Conservation (phyloP, 2,329 filamentous ascomycete genomes). For the Cercospora nicotianae region DNA sequence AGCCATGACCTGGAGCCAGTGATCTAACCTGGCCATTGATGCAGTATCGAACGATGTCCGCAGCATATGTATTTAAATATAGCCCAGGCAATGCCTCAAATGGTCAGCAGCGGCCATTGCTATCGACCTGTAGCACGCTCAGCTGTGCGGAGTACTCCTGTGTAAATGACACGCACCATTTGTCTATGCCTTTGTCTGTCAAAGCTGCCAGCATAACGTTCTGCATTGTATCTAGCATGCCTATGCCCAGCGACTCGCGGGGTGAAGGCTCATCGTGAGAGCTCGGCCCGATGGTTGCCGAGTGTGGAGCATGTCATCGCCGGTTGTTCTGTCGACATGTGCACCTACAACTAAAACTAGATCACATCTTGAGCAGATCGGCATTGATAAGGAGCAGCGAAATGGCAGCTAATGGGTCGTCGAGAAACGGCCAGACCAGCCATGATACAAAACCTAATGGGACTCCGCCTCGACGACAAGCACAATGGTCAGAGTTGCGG, state of each 20-base stretch:
- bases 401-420: neutral
- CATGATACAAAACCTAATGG: neutral
- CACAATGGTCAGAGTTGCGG: constrained; percentile 9
- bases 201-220: neutral
- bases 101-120: neutral
- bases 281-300: neutral
- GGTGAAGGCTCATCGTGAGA: neutral
- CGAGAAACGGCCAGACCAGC: neutral
- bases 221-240: neutral
- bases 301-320: neutral
- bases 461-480: constrained; percentile 1
- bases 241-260: neutral
- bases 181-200: neutral
- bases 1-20: neutral
- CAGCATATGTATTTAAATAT: neutral
- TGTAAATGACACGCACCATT: too few relatives aligned
- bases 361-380: neutral
- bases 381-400: neutral
- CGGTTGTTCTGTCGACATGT: neutral
- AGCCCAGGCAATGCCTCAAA: neutral
- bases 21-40: neutral
- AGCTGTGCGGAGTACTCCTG: neutral
- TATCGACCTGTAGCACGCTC: neutral
- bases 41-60: neutral
- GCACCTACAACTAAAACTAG: neutral